Conservation (phyloP, 192 early-diverging fungal species). For the Endogone sp. region DNA sequence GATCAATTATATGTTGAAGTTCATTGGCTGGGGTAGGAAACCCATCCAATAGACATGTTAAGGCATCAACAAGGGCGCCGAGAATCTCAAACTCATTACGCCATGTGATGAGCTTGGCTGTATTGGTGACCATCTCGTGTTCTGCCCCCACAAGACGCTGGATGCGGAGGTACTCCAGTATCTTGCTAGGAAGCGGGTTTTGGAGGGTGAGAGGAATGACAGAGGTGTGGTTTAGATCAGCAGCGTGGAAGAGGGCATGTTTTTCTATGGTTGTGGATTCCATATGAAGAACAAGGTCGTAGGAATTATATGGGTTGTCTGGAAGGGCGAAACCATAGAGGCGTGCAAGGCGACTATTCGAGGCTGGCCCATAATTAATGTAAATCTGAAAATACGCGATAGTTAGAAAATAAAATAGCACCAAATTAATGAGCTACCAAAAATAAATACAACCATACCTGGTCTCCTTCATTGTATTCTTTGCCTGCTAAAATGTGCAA, state of each 20-base stretch:
- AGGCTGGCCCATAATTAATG: constrained; percentile 29
- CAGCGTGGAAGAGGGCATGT: constrained; percentile 13
- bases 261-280: constrained; percentile 33
- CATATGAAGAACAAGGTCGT: constrained; percentile 22
- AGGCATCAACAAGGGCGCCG: too few species aligned
- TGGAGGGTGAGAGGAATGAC: constrained; percentile 20
- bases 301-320: constrained; percentile 27
- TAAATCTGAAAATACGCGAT: constrained; percentile 7
- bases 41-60: too few species aligned
- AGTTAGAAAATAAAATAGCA: not conserved
- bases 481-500: constrained; percentile 35
- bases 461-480: constrained; percentile 27
- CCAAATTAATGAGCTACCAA: not conserved
- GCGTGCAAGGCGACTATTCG: constrained; percentile 27
- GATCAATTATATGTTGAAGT: too few species aligned
- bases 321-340: constrained; percentile 37
- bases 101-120: constrained; percentile 1
- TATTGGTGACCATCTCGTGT: constrained; percentile 3
- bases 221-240: constrained; percentile 7
- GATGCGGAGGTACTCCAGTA: constrained; percentile 36
- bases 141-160: constrained; percentile 23
- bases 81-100: constrained; percentile 37
- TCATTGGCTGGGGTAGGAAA: too few species aligned
- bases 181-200: constrained; percentile 24
- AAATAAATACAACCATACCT: not conserved